These are phyloP conservation scores for Davidsoniella eucalypti DNA, from an alignment of 2,329 filamentous ascomycete genomes.

Conservation along the genomic window DNA sequence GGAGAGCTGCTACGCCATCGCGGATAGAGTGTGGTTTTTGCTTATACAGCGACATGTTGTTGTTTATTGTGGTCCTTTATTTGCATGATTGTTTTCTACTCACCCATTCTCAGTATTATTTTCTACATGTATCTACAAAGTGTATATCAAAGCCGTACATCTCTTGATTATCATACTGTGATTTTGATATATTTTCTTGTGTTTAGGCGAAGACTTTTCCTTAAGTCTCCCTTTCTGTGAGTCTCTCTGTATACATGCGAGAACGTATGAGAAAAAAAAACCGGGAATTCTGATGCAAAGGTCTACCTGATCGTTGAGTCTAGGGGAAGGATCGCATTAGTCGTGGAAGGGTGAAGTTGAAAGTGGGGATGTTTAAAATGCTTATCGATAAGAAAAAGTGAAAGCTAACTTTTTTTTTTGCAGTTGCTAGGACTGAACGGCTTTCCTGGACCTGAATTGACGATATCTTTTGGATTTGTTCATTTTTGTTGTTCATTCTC, in stretches of 20 bases:
- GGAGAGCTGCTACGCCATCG: no score
- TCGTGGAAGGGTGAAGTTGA: neutral
- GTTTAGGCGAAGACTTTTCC: no score
- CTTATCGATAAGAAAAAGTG: conserved; percentile 14
- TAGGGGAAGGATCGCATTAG: neutral
- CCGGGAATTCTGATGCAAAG: no score
- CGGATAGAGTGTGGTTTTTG: no score
- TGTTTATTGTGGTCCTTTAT: neutral
- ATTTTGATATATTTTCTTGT: neutral
- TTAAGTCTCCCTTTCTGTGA: no score
- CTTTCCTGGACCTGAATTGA: neutral
- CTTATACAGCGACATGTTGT: neutral
- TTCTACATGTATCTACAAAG: neutral
- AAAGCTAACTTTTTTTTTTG: conserved; percentile 7
- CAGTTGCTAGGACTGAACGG: neutral
- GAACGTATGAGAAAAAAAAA: no score
- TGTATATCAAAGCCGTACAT: neutral
- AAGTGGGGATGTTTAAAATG: conserved; percentile 4
- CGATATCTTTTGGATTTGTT: neutral
- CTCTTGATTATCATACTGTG: neutral
- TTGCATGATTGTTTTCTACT: neutral
- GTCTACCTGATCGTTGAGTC: neutral
- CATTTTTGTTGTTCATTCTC: conserved; percentile 5
- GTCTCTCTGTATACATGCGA: no score
- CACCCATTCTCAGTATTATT: no score